Conservation (phyloP, 345 rosid species). For the Cardamine occulta region DNA sequence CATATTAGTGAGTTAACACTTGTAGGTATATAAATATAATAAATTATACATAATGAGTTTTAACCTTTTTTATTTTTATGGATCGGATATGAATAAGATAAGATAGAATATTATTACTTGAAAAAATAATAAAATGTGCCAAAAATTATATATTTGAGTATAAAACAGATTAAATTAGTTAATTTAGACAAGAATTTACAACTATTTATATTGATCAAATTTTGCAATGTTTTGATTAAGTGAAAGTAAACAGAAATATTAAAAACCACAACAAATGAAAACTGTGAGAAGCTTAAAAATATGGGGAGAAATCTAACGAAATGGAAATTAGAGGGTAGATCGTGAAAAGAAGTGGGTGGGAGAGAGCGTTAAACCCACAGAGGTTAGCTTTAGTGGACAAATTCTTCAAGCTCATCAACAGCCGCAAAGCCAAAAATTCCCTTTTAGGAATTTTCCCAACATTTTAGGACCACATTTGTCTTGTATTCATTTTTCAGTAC, state of each 20-base stretch:
- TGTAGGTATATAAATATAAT: not conserved
- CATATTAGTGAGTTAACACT: conserved; percentile 10
- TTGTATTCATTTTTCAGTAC: not conserved
- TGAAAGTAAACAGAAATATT: not conserved
- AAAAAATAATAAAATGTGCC: not conserved
- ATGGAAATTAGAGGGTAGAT: not conserved
- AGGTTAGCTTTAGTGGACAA: conserved; percentile 28
- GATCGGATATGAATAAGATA: not conserved
- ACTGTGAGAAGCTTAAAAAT: not conserved
- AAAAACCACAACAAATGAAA: not conserved
- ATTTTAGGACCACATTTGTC: conserved; percentile 25
- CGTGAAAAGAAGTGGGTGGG: conserved; percentile 26
- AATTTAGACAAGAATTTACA: not conserved
- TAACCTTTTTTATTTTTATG: not conserved
- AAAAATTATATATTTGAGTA: not conserved
- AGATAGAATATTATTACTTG: not conserved
- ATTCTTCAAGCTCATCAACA: conserved; percentile 4
- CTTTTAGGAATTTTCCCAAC: conserved; percentile 8
- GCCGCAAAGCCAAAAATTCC: conserved; percentile 31
- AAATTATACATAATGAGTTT: not conserved
- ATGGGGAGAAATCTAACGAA: not conserved
- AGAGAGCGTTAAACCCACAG: conserved; percentile 30
- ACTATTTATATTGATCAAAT: not conserved
- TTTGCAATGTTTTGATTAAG: too few species aligned
- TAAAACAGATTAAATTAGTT: not conserved